These are phyloP conservation scores for Sugiyamaella castrensis DNA, from an alignment of 1,139 yeast species.

Conservation along the genomic window DNA sequence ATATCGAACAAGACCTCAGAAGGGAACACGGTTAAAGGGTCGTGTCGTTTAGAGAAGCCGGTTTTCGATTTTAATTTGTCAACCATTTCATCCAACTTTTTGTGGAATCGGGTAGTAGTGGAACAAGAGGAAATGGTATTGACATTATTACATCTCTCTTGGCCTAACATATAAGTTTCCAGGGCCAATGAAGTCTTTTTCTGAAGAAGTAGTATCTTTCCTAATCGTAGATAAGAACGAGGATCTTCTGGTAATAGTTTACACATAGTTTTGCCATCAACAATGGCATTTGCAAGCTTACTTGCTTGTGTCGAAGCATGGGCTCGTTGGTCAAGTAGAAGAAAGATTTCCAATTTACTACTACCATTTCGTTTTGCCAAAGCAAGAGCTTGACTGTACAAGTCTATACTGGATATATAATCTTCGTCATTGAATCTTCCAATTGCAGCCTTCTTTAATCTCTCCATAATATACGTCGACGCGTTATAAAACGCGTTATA, in stretches of 20 bases:
- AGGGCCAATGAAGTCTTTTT: slow-evolving; percentile 1
- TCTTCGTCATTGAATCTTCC: neutral
- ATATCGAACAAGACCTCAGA: neutral
- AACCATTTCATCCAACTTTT: neutral
- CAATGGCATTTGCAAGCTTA: slow-evolving; percentile 1
- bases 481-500: no score
- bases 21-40: slow-evolving; percentile 3
- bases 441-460: neutral
- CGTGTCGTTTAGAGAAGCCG: neutral
- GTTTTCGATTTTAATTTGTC: slow-evolving; percentile 1
- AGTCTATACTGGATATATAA: slow-evolving; percentile 2
- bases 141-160: neutral
- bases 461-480: neutral
- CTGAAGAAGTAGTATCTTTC: neutral
- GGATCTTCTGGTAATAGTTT: slow-evolving; percentile 4
- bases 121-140: no score
- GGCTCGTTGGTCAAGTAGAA: slow-evolving; percentile 3
- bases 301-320: slow-evolving; percentile 4
- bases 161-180: slow-evolving; percentile 1
- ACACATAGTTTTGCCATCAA: neutral
- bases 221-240: slow-evolving; percentile 5
- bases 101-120: slow-evolving; percentile 1
- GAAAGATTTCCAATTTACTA: neutral
- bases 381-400: slow-evolving; percentile 3
- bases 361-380: slow-evolving; percentile 5